These are phyloP conservation scores for Exsudoporus floridanus DNA, from an alignment of 1,284 basidiomycete genomes.

Conservation along the genomic window DNA sequence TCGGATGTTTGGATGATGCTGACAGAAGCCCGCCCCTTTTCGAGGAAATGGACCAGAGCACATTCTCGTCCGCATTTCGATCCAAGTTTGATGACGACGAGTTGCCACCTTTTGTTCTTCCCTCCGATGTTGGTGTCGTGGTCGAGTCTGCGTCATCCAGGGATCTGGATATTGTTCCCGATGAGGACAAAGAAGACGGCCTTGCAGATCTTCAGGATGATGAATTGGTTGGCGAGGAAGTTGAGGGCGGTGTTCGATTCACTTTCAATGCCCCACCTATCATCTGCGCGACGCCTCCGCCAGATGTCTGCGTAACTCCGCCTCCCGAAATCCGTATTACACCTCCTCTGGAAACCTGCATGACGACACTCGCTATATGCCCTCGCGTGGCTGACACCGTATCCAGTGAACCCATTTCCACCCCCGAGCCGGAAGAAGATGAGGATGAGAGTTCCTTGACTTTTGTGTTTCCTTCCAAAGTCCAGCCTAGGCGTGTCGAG, in stretches of 20 bases:
- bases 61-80: slow-evolving; percentile 55
- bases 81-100: slow-evolving; percentile 44
- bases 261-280: slow-evolving; percentile 58
- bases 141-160: slow-evolving; percentile 33
- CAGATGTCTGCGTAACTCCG: slow-evolving; percentile 43
- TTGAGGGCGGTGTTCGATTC: slow-evolving; percentile 66
- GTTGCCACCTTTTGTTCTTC: slow-evolving; percentile 50
- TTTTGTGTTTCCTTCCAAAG: slow-evolving; percentile 27
- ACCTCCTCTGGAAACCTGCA: slow-evolving; percentile 17
- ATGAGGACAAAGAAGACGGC: slow-evolving; percentile 47
- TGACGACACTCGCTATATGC: slow-evolving; percentile 12
- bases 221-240: slow-evolving; percentile 46
- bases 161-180: slow-evolving; percentile 42
- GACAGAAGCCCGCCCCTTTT: slow-evolving; percentile 44
- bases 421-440: slow-evolving; percentile 35
- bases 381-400: slow-evolving; percentile 1
- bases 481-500: slow-evolving; percentile 8
- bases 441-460: slow-evolving; percentile 27
- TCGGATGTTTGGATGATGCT: slow-evolving; percentile 66
- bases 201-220: slow-evolving; percentile 40
- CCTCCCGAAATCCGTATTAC: slow-evolving; percentile 28
- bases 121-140: slow-evolving; percentile 52
- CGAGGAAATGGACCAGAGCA: slow-evolving; percentile 54
- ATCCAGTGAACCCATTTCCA: slow-evolving; percentile 4
- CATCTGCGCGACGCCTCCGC: slow-evolving; percentile 42